Evolutionary conservation across 2,329 filamentous ascomycete species (phyloP), one percentile per base, ranked within the genome.

Genomic region (Penicillium janthinellum): DNA sequence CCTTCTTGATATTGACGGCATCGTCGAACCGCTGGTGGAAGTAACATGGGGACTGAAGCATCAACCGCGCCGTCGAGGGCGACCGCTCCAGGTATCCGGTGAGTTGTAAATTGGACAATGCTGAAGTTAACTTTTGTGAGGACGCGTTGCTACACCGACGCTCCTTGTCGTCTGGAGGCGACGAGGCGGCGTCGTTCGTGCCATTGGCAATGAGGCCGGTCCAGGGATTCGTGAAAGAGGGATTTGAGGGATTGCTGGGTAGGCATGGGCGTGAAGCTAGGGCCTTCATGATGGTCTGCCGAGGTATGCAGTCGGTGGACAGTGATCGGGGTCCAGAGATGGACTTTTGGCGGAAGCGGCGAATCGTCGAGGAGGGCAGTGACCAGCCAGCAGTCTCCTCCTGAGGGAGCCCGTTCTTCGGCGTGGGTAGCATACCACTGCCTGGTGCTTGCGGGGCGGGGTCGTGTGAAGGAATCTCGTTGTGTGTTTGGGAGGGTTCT

Each of bases 1-100:
- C 92, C 77, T 90, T 95, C 68, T 95, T 90, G 60, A 98, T 92
- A 75, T 99, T 92, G 68, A 99, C 92, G 8, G 93, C 91, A 73
- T 96, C 92, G 70, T 97, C 95, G 72, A 99, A 99, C 63, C 94
- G 88, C 78, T 96, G 91, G 79, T 99, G 95, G 80, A 96, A 98
- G 79, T 96, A 99, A 80, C 95, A 99, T 14, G 95, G 95, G 47
- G 93, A 97, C 69, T 94, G 89, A 55, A 98, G 81, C 10, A 89
- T 84, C 66, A 93, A 83, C 15, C 84, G 73, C 7, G 78, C 74
- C 15, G 78, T 74, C 17, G 73, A 77, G 55, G 78, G 73, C 14
- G 75, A 71, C 69, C 81, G 64, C 70, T 84, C 73, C 68, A 81
- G 61, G 74, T 75, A 73, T 4, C 66, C 62, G 11, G 75, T 67